Percentiles rank a stretch among this genome's conserved stretches.
phyloP scores from a whole-genome alignment of 164 flowering plant genomes.

The Vitis rupestris region DNA sequence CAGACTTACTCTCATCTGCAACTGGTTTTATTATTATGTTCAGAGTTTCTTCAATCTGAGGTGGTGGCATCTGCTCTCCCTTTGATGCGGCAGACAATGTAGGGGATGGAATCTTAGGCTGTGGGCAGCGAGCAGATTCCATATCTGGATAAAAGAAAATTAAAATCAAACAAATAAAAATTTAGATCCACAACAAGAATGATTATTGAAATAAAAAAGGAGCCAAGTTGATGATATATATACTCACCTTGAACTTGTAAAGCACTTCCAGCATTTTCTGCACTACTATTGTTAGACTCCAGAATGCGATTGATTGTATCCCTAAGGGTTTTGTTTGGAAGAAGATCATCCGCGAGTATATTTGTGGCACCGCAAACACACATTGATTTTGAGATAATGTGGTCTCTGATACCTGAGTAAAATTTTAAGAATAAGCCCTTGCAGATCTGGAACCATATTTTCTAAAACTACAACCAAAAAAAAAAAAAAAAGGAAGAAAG shows the following conservation, averaged over 20 bases:
- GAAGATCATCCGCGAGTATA: slow-evolving; percentile 89
- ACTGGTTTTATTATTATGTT: slow-evolving; percentile 32
- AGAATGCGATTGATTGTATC: slow-evolving; percentile 80
- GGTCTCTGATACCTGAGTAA: slow-evolving; percentile 82
- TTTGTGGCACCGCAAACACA: slow-evolving; percentile 89
- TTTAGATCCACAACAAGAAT: background rate
- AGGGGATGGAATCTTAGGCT: slow-evolving; percentile 63
- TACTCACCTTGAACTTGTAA: slow-evolving; percentile 71
- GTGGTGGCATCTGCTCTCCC: slow-evolving; percentile 39
- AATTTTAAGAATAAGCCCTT: background rate
- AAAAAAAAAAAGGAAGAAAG: background rate
- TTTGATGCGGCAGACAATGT: slow-evolving; percentile 69
- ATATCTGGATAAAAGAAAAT: slow-evolving; percentile 42
- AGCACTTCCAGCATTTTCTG: slow-evolving; percentile 78
- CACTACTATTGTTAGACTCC: slow-evolving; percentile 85
- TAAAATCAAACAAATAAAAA: background rate
- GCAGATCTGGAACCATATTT: background rate
- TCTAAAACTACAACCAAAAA: background rate
- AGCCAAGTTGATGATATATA: background rate
- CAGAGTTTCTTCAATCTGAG: slow-evolving; percentile 31
- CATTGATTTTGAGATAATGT: slow-evolving; percentile 68
- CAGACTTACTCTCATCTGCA: slow-evolving; percentile 32
- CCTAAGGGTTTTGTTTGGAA: slow-evolving; percentile 93
- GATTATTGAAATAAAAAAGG: background rate
- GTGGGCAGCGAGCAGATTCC: slow-evolving; percentile 72